Conservation (phyloP, 495 filamentous ascomycete species). For the Clohesyomyces aquaticus region DNA sequence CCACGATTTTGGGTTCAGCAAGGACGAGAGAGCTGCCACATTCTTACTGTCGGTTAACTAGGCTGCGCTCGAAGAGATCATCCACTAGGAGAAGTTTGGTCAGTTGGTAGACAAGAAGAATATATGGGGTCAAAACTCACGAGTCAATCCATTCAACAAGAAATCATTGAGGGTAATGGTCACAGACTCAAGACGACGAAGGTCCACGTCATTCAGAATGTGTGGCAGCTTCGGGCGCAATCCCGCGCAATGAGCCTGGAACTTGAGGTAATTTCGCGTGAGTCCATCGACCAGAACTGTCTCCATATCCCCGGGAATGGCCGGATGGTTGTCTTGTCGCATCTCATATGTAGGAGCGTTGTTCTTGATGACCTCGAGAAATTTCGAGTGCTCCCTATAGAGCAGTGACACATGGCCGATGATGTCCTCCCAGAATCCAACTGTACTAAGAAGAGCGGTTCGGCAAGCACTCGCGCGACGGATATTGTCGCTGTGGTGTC, state of each 20-base stretch:
- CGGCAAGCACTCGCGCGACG: constrained; percentile 9
- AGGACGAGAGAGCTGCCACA: too few relatives aligned
- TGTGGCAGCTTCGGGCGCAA: constrained; percentile 8
- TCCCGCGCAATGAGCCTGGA: constrained; percentile 10
- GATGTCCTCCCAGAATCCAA: constrained; percentile 29
- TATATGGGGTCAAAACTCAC: constrained; percentile 7
- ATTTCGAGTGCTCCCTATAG: not conserved
- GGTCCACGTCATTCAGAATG: constrained; percentile 2
- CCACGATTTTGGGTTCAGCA: too few relatives aligned
- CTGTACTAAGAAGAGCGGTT: constrained; percentile 16
- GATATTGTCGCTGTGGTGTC: constrained; percentile 14
- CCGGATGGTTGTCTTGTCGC: constrained; percentile 9
- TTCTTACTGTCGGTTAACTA: constrained; percentile 1
- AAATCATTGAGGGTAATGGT: constrained; percentile 7
- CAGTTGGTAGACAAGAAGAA: not conserved
- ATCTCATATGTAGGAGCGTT: constrained; percentile 20
- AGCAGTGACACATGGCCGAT: constrained; percentile 3
- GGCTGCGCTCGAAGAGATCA: constrained; percentile 13
- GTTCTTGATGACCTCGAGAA: constrained; percentile 14
- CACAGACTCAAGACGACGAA: not conserved
- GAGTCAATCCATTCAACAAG: constrained; percentile 6
- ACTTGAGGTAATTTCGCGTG: constrained; percentile 27
- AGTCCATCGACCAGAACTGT: constrained; percentile 13
- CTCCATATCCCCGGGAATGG: not conserved
- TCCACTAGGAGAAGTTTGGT: not conserved